These are phyloP conservation scores for Suhomyces kilbournensis DNA, from an alignment of 805 yeast species.

Conservation along the genomic window DNA sequence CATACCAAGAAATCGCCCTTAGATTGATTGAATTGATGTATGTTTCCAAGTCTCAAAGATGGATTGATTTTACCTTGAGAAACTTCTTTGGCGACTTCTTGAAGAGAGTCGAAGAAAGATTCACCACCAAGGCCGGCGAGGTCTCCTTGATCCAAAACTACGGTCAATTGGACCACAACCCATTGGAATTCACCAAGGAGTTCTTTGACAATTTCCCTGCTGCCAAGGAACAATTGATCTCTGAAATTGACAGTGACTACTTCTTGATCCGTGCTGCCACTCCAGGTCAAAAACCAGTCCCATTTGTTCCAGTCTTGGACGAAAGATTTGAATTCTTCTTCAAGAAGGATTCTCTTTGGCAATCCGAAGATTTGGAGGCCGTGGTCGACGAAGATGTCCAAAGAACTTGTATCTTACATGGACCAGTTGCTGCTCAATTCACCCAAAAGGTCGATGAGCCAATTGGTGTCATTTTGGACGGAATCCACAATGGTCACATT, in stretches of 20 bases:
- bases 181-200: conserved; percentile 55
- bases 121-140: conserved; percentile 53
- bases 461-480: conserved; percentile 82
- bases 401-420: conserved; percentile 98
- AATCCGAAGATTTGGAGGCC: conserved; percentile 93
- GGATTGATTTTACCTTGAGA: conserved; percentile 87
- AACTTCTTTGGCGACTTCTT: conserved; percentile 82
- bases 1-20: conserved; percentile 84
- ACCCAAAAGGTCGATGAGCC: conserved; percentile 89
- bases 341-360: conserved; percentile 99
- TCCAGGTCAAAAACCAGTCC: conserved; percentile 94
- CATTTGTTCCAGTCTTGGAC: conserved; percentile 93
- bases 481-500: conserved; percentile 89
- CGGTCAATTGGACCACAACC: conserved; percentile 58
- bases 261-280: conserved; percentile 79
- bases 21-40: conserved; percentile 87
- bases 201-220: conserved; percentile 69
- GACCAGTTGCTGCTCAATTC: conserved; percentile 97
- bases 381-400: conserved; percentile 95
- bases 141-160: conserved; percentile 73
- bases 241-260: conserved; percentile 93
- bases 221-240: conserved; percentile 77
- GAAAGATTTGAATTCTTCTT: conserved; percentile 93
- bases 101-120: conserved; percentile 96
- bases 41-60: conserved; percentile 70